Conservation (phyloP, 257 asterid species). For the Voacanga thouarsii region DNA sequence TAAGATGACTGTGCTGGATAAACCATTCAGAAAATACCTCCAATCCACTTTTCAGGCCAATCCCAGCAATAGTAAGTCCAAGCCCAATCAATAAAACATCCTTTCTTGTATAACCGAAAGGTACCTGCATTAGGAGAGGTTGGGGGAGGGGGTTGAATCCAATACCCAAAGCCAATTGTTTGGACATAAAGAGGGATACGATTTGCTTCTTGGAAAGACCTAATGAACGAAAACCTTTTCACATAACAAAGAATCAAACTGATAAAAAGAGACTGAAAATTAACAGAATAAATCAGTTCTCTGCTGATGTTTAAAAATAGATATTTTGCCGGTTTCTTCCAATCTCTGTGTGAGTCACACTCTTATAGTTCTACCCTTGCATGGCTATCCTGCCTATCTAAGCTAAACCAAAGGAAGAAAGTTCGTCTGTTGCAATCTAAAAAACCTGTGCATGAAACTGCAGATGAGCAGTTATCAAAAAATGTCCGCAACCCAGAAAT, state of each 20-base stretch:
- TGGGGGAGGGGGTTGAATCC: too few relatives aligned
- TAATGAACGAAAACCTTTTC: neutral
- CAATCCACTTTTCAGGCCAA: conserved; percentile 75
- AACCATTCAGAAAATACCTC: conserved; percentile 49
- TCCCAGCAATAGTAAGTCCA: conserved; percentile 66
- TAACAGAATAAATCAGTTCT: neutral
- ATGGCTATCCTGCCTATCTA: neutral
- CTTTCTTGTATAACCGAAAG: conserved; percentile 93
- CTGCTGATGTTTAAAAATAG: neutral
- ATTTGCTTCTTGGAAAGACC: neutral
- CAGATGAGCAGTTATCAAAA: neutral
- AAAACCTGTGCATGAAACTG: neutral
- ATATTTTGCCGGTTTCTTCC: neutral
- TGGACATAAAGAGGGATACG: too few relatives aligned
- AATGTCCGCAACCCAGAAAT: neutral
- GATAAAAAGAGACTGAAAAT: neutral
- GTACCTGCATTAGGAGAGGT: conserved; percentile 68
- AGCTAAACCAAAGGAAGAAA: neutral
- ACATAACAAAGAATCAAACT: neutral
- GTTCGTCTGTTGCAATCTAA: neutral
- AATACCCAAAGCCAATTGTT: too few relatives aligned
- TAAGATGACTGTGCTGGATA: neutral
- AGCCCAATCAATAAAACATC: conserved; percentile 87
- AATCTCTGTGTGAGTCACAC: neutral
- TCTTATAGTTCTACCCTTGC: neutral